These are phyloP conservation scores for Mucor velutinosus DNA, from an alignment of 371 early-diverging fungal species.

Conservation along the genomic window DNA sequence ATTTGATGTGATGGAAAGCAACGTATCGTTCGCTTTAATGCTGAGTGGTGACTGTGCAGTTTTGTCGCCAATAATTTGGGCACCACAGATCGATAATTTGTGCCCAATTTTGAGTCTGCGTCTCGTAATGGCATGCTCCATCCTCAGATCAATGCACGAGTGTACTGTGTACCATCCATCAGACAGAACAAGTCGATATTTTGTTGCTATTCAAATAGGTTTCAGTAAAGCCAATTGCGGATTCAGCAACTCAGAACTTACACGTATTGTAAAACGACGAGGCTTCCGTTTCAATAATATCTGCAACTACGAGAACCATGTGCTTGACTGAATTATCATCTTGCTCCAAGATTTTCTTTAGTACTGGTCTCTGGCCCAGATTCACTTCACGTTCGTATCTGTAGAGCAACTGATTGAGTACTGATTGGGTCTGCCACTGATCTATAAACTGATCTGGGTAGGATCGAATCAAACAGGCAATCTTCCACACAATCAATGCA, in stretches of 20 bases:
- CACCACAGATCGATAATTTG: constrained; percentile 70
- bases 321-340: constrained; percentile 62
- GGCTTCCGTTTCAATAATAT: constrained; percentile 30
- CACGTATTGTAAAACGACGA: constrained; percentile 14
- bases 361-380: constrained; percentile 63
- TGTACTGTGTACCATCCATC: constrained; percentile 82
- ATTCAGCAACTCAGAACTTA: not conserved
- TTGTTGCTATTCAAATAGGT: constrained; percentile 9
- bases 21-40: constrained; percentile 9
- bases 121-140: constrained; percentile 49
- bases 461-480: constrained; percentile 61
- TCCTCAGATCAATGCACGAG: constrained; percentile 57
- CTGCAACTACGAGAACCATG: constrained; percentile 73
- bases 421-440: constrained; percentile 50
- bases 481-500: constrained; percentile 74
- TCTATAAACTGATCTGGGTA: constrained; percentile 50
- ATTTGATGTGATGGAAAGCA: constrained; percentile 59
- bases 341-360: constrained; percentile 72
- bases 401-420: constrained; percentile 64
- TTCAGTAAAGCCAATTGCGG: not conserved
- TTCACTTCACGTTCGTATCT: constrained; percentile 76
- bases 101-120: constrained; percentile 61
- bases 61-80: constrained; percentile 54
- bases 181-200: constrained; percentile 54
- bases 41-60: constrained; percentile 40